These are phyloP conservation scores for Alloteropsis angusta DNA, from an alignment of 202 grass and related monocot genomes.

Conservation along the genomic window DNA sequence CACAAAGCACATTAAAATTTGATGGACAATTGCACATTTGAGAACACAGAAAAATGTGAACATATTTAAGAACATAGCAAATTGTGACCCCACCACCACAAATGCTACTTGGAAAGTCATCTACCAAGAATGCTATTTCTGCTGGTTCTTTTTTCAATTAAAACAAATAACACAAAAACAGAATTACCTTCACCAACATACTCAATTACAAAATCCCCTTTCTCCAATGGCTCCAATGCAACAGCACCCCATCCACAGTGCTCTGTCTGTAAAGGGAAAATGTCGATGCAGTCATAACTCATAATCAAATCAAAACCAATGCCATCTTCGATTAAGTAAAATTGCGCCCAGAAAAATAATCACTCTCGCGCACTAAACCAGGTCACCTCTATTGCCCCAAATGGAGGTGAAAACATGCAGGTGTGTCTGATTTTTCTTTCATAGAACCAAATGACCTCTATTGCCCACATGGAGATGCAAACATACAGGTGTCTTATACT, in stretches of 20 bases:
- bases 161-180: conserved; percentile 3
- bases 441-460: background rate
- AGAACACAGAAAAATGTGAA: background rate
- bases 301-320: conserved; percentile 11
- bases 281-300: conserved; percentile 19
- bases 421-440: background rate
- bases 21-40: background rate
- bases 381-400: background rate
- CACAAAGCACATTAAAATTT: background rate
- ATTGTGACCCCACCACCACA: background rate
- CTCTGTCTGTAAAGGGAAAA: conserved; percentile 56
- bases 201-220: conserved; percentile 92
- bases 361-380: background rate
- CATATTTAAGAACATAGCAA: background rate
- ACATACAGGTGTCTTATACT: background rate
- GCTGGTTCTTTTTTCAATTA: background rate
- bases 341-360: background rate
- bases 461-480: background rate
- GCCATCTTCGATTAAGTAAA: background rate
- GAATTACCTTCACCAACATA: conserved; percentile 95
- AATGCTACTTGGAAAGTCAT: background rate
- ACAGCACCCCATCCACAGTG: conserved; percentile 94
- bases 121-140: conserved; percentile 1
- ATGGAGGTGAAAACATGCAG: background rate
- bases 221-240: conserved; percentile 66